A percentile compares a stretch with the other conserved stretches of the same genome.
Evolutionary conservation across 768 basidiomycete species (phyloP).

Genomic region (Crepidotus variabilis): DNA sequence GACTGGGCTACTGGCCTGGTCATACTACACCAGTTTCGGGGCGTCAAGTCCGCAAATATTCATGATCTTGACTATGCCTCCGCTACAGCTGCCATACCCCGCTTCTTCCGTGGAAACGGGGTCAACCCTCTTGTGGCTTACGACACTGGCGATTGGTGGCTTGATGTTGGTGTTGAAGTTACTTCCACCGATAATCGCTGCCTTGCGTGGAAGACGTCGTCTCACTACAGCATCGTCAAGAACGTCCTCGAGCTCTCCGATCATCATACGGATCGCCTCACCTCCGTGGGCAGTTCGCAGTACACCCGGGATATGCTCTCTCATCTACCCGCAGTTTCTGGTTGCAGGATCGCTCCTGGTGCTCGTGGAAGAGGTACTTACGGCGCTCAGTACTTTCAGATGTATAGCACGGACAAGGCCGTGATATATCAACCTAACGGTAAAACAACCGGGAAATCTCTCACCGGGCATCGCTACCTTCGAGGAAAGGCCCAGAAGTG

Average conservation of each 20-base stretch:
- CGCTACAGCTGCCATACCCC: not conserved
- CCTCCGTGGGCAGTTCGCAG: conserved; percentile 13
- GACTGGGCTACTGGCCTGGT: conserved; percentile 17
- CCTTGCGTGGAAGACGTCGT: conserved; percentile 27
- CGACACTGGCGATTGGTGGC: conserved; percentile 17
- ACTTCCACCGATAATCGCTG: conserved; percentile 12
- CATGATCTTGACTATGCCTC: conserved; percentile 8
- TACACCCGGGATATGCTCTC: conserved; percentile 23
- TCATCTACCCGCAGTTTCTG: conserved; percentile 25
- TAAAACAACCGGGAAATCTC: conserved; percentile 15
- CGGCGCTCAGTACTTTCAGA: conserved; percentile 22
- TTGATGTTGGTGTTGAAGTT: conserved; percentile 28
- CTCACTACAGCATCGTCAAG: conserved; percentile 19
- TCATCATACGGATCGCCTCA: conserved; percentile 16
- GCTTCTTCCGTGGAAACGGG: not conserved
- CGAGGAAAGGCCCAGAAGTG: conserved; percentile 1
- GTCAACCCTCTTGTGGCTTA: not conserved
- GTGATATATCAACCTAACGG: conserved; percentile 18
- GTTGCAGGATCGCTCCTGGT: conserved; percentile 25
- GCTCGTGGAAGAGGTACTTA: conserved; percentile 10
- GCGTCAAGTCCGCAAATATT: conserved; percentile 15
- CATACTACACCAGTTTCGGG: conserved; percentile 24
- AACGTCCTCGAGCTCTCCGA: conserved; percentile 10
- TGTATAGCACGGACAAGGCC: conserved; percentile 31
- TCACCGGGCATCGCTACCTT: conserved; percentile 17